phyloP scores from a whole-genome alignment of 1,284 basidiomycete species.

The Heterobasidion parviporum region DNA sequence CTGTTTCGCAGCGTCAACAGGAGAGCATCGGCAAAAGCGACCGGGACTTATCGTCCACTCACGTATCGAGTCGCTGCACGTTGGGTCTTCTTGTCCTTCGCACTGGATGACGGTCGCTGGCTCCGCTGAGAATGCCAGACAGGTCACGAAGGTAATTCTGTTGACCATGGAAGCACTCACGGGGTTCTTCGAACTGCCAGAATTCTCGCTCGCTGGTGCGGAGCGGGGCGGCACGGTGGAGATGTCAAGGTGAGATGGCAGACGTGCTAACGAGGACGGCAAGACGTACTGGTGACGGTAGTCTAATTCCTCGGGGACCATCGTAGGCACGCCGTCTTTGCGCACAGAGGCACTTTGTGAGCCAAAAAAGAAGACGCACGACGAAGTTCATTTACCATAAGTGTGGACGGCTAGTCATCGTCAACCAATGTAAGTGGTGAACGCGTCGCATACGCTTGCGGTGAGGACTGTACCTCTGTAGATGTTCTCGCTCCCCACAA shows the following conservation, averaged over 20 bases:
- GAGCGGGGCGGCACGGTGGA: background rate
- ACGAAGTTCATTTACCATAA: constrained; percentile 5
- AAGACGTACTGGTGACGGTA: constrained; percentile 30
- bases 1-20: constrained; percentile 2
- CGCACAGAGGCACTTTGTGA: background rate
- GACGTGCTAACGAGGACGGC: background rate
- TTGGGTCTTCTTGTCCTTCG: constrained; percentile 11
- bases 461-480: background rate
- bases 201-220: constrained; percentile 9
- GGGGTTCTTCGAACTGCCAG: constrained; percentile 14
- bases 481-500: constrained; percentile 4
- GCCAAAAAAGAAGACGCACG: too few relatives aligned
- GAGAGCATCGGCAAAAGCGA: background rate
- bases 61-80: constrained; percentile 13
- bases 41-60: background rate
- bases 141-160: background rate
- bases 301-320: constrained; percentile 20
- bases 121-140: constrained; percentile 2
- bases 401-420: constrained; percentile 11
- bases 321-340: constrained; percentile 21
- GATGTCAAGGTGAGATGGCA: background rate
- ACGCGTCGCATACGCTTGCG: background rate
- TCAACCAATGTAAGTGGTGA: background rate
- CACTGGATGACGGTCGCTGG: constrained; percentile 8
- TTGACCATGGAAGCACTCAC: constrained; percentile 1